Evolutionary conservation across 345 rosid species (phyloP), one percentile per base, ranked within the genome.

Genomic region (Isatis tinctoria): DNA sequence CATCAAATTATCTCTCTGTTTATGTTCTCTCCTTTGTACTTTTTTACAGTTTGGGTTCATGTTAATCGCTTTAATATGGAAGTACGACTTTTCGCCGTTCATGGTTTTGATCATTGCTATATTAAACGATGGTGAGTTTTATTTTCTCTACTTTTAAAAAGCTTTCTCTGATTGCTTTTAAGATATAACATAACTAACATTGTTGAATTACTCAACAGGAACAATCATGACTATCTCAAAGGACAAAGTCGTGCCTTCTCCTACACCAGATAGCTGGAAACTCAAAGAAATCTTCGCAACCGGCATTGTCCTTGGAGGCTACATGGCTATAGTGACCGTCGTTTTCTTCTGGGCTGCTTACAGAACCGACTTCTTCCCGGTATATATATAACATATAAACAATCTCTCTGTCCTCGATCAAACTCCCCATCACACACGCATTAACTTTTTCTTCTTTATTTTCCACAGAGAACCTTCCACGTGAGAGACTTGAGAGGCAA

Each of bases 51-150:
- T 93, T 56, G 96, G 97, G 36, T 93, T 93, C 80, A 76, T 93
- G 94, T 77, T 93, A 30, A 90, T 93, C 60, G 94, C 97, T 54
- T 81, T 93, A 28, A 85, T 93, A 65, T 93, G 98, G 98, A 74
- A 74, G 72, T 93, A 82, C 10, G 96, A 93, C 75, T 93, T 93
- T 78, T 86, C 98, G 2, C 98, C 98, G 3, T 93, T 93, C 85
- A 89, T 93, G 98, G 95, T 93, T 79, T 78, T 93, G 84, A 91
- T 93, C 59, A 93, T 93, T 53, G 98, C 98, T 62, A 89, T 93
- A 62, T 82, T 91, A 16, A 94, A 94, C 76, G 97, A 94, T 10
- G 98, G 94, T 91, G 65, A 79, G 92, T 57, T 44, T 53, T 52
- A 3, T 8, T 32, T 32, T 32, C 8, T 22, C 24, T 22, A 22